Evolutionary conservation across 164 flowering plant genomes (phyloP).

Genomic region (Vitis rupestris): DNA sequence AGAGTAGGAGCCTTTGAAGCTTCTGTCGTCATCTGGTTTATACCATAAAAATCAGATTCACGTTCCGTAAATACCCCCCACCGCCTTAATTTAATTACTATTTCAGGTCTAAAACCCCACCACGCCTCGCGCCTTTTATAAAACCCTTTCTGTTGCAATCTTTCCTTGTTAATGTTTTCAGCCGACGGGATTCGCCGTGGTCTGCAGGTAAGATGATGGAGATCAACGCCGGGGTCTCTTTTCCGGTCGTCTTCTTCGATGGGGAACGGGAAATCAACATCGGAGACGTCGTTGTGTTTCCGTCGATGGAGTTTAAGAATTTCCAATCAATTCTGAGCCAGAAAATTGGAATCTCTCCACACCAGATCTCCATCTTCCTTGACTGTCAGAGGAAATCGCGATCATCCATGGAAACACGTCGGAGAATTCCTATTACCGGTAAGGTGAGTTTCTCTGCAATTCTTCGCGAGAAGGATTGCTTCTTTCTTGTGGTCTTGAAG

Average conservation of each 20-base stretch:
- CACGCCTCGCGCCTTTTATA: background rate
- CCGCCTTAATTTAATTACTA: conserved; percentile 22
- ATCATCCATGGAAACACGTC: background rate
- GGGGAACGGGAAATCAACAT: conserved; percentile 51
- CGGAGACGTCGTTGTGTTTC: conserved; percentile 37
- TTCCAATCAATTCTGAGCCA: conserved; percentile 38
- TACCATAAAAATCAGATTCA: background rate
- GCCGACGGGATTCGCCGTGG: background rate
- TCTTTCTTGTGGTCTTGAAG: conserved; percentile 31
- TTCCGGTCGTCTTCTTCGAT: conserved; percentile 61
- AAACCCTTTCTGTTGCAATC: background rate
- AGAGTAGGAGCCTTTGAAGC: no score
- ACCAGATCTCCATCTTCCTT: conserved; percentile 52
- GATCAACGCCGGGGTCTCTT: background rate
- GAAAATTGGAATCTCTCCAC: conserved; percentile 53
- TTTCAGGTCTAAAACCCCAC: conserved; percentile 10
- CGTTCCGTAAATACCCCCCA: conserved; percentile 32
- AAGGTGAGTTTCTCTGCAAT: conserved; percentile 40
- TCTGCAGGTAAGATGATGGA: conserved; percentile 11
- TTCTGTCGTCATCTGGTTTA: no score
- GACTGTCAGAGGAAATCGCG: conserved; percentile 17
- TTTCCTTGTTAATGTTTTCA: background rate
- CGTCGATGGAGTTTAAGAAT: conserved; percentile 31
- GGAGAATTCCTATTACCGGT: conserved; percentile 35
- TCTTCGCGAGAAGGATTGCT: conserved; percentile 22